phyloP scores from a whole-genome alignment of 2,329 filamentous ascomycete genomes.

The Fragosphaeria purpurea region DNA sequence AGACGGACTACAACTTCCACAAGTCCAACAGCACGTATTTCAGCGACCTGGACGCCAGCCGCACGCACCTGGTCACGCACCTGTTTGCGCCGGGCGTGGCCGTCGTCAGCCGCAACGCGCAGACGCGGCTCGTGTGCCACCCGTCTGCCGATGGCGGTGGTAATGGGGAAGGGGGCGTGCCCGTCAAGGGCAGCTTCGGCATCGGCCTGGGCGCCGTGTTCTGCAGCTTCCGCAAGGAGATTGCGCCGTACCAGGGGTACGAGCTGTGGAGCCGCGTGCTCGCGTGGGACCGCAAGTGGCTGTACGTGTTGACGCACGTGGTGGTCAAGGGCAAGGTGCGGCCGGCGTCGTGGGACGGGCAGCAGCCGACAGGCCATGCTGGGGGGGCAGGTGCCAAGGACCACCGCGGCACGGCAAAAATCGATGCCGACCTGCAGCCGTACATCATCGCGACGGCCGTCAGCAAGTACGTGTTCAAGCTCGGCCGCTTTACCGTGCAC shows the following conservation, averaged over 20 bases:
- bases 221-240: constrained; percentile 65
- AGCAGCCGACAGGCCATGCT: too few relatives aligned
- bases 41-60: constrained; percentile 71
- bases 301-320: constrained; percentile 67
- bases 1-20: constrained; percentile 31
- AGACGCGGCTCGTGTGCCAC: constrained; percentile 40
- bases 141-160: constrained; percentile 20
- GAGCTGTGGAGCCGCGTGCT: constrained; percentile 66
- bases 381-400: too few relatives aligned
- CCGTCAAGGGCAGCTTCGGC: constrained; percentile 43
- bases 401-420: too few relatives aligned
- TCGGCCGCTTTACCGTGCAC: constrained; percentile 72
- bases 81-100: constrained; percentile 51
- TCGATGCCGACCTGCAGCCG: constrained; percentile 39
- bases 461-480: constrained; percentile 75
- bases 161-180: constrained; percentile 21
- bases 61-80: constrained; percentile 68
- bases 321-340: constrained; percentile 50
- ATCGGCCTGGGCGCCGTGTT: constrained; percentile 64
- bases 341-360: constrained; percentile 43
- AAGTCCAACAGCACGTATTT: constrained; percentile 62
- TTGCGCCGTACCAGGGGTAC: constrained; percentile 57
- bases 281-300: constrained; percentile 72
- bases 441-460: constrained; percentile 62
- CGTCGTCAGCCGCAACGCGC: constrained; percentile 37